phyloP scores from a whole-genome alignment of 495 filamentous ascomycete genomes.

The Neurospora sp. region DNA sequence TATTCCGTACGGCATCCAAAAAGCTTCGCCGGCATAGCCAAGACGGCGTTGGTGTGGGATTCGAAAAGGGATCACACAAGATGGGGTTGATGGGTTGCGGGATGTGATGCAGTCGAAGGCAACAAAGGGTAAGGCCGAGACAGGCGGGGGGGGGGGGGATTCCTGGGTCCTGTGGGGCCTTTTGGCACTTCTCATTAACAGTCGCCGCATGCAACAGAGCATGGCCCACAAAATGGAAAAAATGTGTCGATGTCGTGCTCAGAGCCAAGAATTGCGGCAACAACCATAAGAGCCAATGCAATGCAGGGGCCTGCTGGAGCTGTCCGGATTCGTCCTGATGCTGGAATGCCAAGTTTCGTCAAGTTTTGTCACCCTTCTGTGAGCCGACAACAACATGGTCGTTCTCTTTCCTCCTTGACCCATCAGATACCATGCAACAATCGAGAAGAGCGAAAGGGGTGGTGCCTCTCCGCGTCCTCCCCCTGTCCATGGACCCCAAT shows the following conservation, averaged over 20 bases:
- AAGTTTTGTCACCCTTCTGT: not conserved
- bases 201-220: constrained; percentile 2
- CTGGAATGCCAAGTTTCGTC: not conserved
- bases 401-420: not conserved
- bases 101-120: not conserved
- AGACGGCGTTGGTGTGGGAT: not conserved
- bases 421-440: not conserved
- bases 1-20: not conserved
- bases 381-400: not conserved
- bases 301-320: not conserved
- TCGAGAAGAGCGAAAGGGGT: not conserved
- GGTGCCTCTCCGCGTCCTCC: not conserved
- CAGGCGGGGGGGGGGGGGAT: not conserved
- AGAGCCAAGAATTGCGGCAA: constrained; percentile 22
- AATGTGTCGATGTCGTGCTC: constrained; percentile 25
- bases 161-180: not conserved
- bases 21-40: not conserved
- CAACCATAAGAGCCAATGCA: not conserved
- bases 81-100: constrained; percentile 3
- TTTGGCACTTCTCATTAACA: constrained; percentile 2
- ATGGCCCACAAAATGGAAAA: constrained; percentile 4
- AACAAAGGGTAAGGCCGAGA: not conserved
- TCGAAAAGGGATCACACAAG: not conserved
- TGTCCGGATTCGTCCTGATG: not conserved
- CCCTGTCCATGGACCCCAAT: not conserved